phyloP scores from a whole-genome alignment of 2,329 filamentous ascomycete species.

The Penicillium sp. region DNA sequence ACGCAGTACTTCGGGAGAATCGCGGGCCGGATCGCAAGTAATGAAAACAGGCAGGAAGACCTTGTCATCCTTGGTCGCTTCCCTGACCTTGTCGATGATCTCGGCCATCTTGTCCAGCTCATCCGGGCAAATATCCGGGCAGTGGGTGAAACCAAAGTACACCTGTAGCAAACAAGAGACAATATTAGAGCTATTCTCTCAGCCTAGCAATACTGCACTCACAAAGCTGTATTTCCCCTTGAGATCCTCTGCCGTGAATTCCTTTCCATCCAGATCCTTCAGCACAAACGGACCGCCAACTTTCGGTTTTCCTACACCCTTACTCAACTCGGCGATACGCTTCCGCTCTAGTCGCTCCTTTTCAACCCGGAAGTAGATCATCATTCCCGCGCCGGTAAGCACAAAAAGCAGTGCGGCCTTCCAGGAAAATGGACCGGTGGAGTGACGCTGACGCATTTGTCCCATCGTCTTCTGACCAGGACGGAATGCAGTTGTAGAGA shows the following conservation, averaged over 20 bases:
- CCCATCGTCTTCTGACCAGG: slow-evolving; percentile 35
- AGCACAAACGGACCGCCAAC: slow-evolving; percentile 83
- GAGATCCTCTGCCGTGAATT: slow-evolving; percentile 72
- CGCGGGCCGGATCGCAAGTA: slow-evolving; percentile 88
- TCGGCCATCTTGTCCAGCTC: slow-evolving; percentile 99
- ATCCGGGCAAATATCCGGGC: slow-evolving; percentile 96
- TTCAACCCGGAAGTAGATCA: slow-evolving; percentile 88
- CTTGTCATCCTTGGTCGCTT: slow-evolving; percentile 34
- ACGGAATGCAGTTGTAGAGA: slow-evolving; percentile 27
- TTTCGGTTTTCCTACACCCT: slow-evolving; percentile 87
- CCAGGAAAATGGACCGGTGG: slow-evolving; percentile 72
- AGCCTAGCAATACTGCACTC: slow-evolving; percentile 15
- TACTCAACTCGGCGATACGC: slow-evolving; percentile 82
- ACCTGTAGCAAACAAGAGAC: slow-evolving; percentile 51
- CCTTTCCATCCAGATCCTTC: slow-evolving; percentile 71
- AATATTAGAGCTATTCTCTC: slow-evolving; percentile 3
- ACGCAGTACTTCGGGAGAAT: slow-evolving; percentile 77
- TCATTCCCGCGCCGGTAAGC: slow-evolving; percentile 65
- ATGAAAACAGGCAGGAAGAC: slow-evolving; percentile 77
- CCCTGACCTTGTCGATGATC: slow-evolving; percentile 69
- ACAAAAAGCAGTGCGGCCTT: slow-evolving; percentile 85
- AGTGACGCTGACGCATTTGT: slow-evolving; percentile 36
- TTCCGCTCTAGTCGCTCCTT: slow-evolving; percentile 86
- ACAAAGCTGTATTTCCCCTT: slow-evolving; percentile 69
- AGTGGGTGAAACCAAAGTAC: slow-evolving; percentile 98